Base-by-base conservation (phyloP, 805 yeast species). In the Teunomyces funiuensis region DNA sequence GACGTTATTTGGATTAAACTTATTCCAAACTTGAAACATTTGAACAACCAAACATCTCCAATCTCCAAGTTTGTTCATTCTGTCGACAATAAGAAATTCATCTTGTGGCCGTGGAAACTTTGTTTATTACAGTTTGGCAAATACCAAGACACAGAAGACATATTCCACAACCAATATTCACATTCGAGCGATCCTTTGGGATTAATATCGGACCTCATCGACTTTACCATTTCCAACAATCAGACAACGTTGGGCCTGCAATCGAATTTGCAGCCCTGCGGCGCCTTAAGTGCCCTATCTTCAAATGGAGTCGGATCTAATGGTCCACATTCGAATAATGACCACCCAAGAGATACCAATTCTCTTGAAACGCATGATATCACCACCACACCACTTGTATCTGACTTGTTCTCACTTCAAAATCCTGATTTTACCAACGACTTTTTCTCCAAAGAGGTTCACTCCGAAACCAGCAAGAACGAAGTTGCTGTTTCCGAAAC, bases 31-130 rank as follows among this genome's bases (percentile, higher is more conserved):
- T 56, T 84, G 37, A 76, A 74, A 43, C 89, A 83, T 55, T 66
- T 84, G 47, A 83, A 82, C 57, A 85, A 84, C 16, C 74, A 79
- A 49, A 80, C 90, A 0, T 82, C 89, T 0, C 69, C 69, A 8
- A 73, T 85, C 2, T 68, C 88, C 9, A 68, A 71, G 17, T 85
- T 76, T 56, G 66, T 82, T 34, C 77, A 73, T 49, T 66, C 73
- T 0, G 79, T 78, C 3, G 71, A 68, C 22, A 77, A 76, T 48
- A 69, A 68, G 19, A 81, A 82, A 52, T 79, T 70, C 41, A 75
- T 85, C 2, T 60, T 79, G 33, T 86, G 95, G 95, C 95, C 95
- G 0, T 62, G 83, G 52, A 77, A 76, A 34, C 62, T 85, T 15
- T 83, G 90, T 52, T 67, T 77, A 42, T 65, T 79, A 4, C 93